Conservation (phyloP, 805 yeast genomes). For the Metschnikowia lochheadii region DNA sequence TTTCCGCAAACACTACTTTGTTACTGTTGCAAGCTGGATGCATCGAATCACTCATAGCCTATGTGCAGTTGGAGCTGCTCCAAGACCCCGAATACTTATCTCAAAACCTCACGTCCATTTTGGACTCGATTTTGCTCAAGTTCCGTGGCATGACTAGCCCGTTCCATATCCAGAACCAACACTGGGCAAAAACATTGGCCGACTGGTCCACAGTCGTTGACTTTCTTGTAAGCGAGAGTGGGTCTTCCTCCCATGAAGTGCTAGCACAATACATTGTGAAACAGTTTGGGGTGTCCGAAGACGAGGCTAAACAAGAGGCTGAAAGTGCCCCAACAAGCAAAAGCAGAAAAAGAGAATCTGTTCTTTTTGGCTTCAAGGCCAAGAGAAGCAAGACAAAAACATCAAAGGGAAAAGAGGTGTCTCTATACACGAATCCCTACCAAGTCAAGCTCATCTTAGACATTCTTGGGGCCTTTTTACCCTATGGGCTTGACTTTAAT, state of each 20-base stretch:
- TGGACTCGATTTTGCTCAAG: constrained; percentile 29
- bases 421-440: constrained; percentile 32
- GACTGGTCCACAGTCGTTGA: constrained; percentile 30
- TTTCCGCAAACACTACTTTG: constrained; percentile 18
- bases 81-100: constrained; percentile 37
- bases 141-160: constrained; percentile 23
- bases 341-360: constrained; percentile 22
- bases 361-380: constrained; percentile 25
- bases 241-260: constrained; percentile 35
- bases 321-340: constrained; percentile 3
- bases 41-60: constrained; percentile 32
- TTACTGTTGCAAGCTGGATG: constrained; percentile 28
- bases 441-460: constrained; percentile 30
- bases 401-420: constrained; percentile 15
- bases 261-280: constrained; percentile 28
- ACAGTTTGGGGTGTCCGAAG: constrained; percentile 22
- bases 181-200: constrained; percentile 27
- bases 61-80: constrained; percentile 38
- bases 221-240: constrained; percentile 33
- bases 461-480: constrained; percentile 29
- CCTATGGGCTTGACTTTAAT: constrained; percentile 34
- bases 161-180: constrained; percentile 29
- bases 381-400: constrained; percentile 19
- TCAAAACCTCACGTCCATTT: constrained; percentile 20
- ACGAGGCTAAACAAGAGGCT: constrained; percentile 2